Base-by-base conservation (phyloP, 345 rosid genomes). In the Melastoma malabathricum region DNA sequence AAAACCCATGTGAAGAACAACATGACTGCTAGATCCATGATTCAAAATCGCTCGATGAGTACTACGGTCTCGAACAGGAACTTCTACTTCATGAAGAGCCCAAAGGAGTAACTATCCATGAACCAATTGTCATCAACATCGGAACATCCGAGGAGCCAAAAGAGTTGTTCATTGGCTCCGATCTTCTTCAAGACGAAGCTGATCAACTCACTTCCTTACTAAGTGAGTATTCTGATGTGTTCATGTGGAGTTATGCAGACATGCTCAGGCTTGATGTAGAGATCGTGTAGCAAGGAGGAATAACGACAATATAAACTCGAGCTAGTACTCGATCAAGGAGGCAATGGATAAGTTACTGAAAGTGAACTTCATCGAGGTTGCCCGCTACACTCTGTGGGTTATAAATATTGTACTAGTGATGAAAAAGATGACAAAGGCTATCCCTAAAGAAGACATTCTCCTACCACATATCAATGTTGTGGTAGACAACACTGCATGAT, bases 351-450 rank as follows among this genome's bases (percentile, higher is more conserved):
- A 49, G 25, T 15, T 19, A 3, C 38, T 49, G 0, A 29, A 23
- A 10, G 7, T 15, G 15, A 9, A 29, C n/a, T 49, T 49, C 13
- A 13, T 22, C 10, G n/a, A 9, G 18, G 16, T 49, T 15, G 4
- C 18, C 4, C 8, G 25, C 2, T 48, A 10, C 8, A 29, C 31
- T 14, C 22, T 0, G 5, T 10, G 4, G 16, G 47, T 46, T 3
- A 27, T 29, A 18, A 57, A 57, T 19, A 48, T 47, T 14, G 60
- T 57, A 3, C 46, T 13, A 3, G 46, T 57, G 0, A 38, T 41
- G 8, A 47, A 31, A 57, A 34, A 12, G 50, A 57, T 12, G 45
- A n/a, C 0, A 12, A 19, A 23, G 29, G 53, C 53, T 3, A 50
- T 4, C 31, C 53, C 53, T 3, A 50, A 50, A 5, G 53, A 50